These are phyloP conservation scores for Aureobasidium sp. DNA, from an alignment of 2,329 filamentous ascomycete species.

Conservation along the genomic window DNA sequence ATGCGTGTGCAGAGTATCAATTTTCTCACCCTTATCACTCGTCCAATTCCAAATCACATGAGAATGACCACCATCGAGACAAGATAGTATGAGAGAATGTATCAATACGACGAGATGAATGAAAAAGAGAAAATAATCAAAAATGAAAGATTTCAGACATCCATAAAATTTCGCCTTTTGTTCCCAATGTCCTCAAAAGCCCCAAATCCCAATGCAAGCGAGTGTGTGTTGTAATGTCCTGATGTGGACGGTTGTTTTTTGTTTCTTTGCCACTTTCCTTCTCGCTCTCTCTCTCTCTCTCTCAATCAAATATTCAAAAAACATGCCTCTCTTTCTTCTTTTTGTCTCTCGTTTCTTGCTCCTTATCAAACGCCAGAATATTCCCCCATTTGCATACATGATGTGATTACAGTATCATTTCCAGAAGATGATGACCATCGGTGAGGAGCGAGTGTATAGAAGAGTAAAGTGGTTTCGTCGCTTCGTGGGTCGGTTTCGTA, in stretches of 20 bases:
- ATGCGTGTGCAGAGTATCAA: not conserved
- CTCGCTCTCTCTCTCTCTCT: not conserved
- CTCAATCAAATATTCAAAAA: not conserved
- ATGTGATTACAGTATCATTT: slow-evolving; percentile 2
- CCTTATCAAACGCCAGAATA: not conserved
- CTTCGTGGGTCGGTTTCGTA: slow-evolving; percentile 5
- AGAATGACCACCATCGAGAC: not conserved
- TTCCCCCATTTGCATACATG: not conserved
- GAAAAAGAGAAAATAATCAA: not conserved
- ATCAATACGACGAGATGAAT: not conserved
- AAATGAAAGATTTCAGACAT: not conserved
- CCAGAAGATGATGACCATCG: not conserved
- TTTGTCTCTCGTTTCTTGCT: not conserved
- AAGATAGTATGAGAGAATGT: not conserved
- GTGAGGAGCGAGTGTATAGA: slow-evolving; percentile 1
- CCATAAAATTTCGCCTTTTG: not conserved
- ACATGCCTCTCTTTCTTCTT: not conserved
- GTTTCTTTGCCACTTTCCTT: not conserved
- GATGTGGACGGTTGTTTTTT: not conserved
- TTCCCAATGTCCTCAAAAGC: not conserved
- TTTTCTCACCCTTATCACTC: not conserved
- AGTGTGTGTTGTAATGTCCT: not conserved
- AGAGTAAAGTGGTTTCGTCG: not conserved
- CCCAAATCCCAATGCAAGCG: slow-evolving; percentile 1
- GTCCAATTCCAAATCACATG: not conserved